Percentiles rank a stretch among this genome's conserved stretches.
Conservation (phyloP, 2,329 filamentous ascomycete genomes). For the Ophiostoma australiae region DNA sequence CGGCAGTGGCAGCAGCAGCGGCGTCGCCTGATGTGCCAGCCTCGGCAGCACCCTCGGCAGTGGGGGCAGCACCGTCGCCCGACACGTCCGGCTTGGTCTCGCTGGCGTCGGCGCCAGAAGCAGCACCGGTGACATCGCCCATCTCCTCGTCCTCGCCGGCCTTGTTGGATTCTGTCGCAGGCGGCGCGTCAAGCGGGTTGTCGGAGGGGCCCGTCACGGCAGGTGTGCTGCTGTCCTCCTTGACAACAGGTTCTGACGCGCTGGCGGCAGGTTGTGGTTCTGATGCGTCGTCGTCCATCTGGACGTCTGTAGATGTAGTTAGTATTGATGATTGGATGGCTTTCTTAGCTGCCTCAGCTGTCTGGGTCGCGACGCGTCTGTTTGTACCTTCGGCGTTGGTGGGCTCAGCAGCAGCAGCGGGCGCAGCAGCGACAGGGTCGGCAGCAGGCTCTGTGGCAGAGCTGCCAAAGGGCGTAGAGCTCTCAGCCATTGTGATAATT, state of each 20-base stretch:
- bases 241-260: conserved; percentile 45
- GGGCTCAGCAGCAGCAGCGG: neutral
- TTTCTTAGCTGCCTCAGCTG: neutral
- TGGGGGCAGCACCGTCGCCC: conserved; percentile 14
- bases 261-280: conserved; percentile 14
- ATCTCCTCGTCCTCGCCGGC: conserved; percentile 73
- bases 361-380: neutral
- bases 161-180: conserved; percentile 43
- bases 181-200: conserved; percentile 64
- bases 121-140: conserved; percentile 49
- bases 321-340: neutral
- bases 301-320: conserved; percentile 47
- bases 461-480: conserved; percentile 2
- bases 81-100: conserved; percentile 24
- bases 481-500: conserved; percentile 9
- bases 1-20: conserved; percentile 11
- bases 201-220: conserved; percentile 50
- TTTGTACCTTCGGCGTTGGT: conserved; percentile 8
- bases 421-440: neutral
- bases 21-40: conserved; percentile 13
- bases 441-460: neutral
- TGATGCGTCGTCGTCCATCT: conserved; percentile 52
- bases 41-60: conserved; percentile 7
- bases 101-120: conserved; percentile 11
- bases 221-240: conserved; percentile 57